Percentiles rank a stretch among this genome's conserved stretches.
Evolutionary conservation across 1,284 basidiomycete species (phyloP).

Genomic region (Jaminaea rosea): DNA sequence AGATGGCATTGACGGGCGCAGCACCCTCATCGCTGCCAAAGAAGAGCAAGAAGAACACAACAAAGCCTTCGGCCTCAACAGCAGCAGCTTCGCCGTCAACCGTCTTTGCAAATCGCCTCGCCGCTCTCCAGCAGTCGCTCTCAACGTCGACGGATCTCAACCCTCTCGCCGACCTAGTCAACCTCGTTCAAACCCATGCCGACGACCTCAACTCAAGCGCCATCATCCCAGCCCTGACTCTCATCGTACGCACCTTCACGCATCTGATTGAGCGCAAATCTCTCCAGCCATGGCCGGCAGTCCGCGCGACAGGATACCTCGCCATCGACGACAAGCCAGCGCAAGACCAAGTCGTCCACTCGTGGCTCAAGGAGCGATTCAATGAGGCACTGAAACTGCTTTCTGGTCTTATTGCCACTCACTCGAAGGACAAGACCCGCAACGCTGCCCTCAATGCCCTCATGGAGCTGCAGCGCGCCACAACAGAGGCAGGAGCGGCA

Average conservation of each 20-base stretch:
- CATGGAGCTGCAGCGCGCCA: not conserved
- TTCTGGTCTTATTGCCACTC: not conserved
- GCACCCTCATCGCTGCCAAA: no score
- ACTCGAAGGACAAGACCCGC: not conserved
- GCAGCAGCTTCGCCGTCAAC: not conserved
- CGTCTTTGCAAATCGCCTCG: conserved; percentile 1
- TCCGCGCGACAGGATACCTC: not conserved
- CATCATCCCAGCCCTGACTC: not conserved
- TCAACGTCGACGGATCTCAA: conserved; percentile 34
- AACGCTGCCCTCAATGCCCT: not conserved
- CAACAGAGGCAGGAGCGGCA: not conserved
- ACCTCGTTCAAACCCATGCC: conserved; percentile 15
- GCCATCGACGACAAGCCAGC: not conserved
- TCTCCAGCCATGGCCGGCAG: not conserved
- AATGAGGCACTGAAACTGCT: not conserved
- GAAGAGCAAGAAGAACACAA: not conserved
- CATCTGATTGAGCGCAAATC: not conserved
- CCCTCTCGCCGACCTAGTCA: conserved; percentile 29
- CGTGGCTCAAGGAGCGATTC: not conserved
- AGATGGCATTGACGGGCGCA: no score
- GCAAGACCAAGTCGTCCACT: not conserved
- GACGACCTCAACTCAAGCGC: not conserved
- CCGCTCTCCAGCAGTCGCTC: conserved; percentile 18
- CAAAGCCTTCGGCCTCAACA: not conserved
- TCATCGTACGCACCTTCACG: not conserved